These are phyloP conservation scores for Ceratocystis cacaofunesta DNA, from an alignment of 2,329 filamentous ascomycete species.

Conservation along the genomic window DNA sequence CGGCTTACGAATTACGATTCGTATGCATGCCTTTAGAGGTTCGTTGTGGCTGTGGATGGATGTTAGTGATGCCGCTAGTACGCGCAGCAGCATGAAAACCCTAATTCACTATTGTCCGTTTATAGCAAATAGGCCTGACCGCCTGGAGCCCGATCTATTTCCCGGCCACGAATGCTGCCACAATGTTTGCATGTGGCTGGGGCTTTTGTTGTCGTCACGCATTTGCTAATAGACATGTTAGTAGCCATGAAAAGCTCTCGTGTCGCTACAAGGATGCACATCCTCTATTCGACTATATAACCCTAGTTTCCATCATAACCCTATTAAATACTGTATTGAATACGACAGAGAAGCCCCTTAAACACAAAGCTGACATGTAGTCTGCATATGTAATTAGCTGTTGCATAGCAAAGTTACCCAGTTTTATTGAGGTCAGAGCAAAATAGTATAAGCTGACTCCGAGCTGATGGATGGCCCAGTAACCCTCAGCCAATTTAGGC, in stretches of 20 bases:
- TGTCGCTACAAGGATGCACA: not conserved
- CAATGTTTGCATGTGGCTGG: too few species aligned
- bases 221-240: not conserved
- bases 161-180: not conserved
- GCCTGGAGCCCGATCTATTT: not conserved
- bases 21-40: not conserved
- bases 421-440: not conserved
- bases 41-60: not conserved
- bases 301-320: not conserved
- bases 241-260: not conserved
- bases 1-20: not conserved
- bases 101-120: too few species aligned
- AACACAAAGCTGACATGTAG: not conserved
- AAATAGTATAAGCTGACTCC: not conserved
- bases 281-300: not conserved
- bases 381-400: not conserved
- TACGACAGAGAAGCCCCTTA: not conserved
- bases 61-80: too few species aligned
- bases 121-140: too few species aligned
- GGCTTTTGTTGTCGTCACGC: too few species aligned
- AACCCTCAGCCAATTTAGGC: not conserved
- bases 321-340: not conserved
- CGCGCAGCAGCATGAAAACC: too few species aligned
- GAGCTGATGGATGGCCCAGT: not conserved
- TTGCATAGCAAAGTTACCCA: not conserved